Conservation (phyloP, 208 protist species). For the Tritrichomonas musculus region DNA sequence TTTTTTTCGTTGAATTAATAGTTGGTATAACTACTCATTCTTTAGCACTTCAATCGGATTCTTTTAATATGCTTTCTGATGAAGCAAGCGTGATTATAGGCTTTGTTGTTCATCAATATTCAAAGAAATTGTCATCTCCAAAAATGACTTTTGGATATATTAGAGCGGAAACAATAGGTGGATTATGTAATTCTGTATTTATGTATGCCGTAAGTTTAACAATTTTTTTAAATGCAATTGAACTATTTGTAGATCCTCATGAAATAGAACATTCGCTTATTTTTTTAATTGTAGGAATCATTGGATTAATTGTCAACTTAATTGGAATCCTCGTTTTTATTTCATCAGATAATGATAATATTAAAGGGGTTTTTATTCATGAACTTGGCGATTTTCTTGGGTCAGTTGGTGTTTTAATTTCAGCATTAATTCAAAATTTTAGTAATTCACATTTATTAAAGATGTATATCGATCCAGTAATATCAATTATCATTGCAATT, state of each 20-base stretch:
- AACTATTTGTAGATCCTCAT: constrained; percentile 30
- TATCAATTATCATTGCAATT: constrained; percentile 41
- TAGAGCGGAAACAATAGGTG: constrained; percentile 35
- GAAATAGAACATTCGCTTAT: not conserved
- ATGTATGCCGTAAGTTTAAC: constrained; percentile 35
- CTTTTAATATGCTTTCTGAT: constrained; percentile 40
- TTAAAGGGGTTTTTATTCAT: constrained; percentile 47
- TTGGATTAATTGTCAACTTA: not conserved
- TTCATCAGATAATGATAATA: constrained; percentile 28
- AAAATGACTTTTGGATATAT: constrained; percentile 32
- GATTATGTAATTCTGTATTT: constrained; percentile 36
- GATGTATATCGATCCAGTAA: constrained; percentile 42
- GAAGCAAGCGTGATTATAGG: constrained; percentile 33
- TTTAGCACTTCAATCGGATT: constrained; percentile 35
- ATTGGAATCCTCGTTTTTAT: constrained; percentile 11
- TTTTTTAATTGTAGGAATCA: not conserved
- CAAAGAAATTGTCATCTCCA: not conserved
- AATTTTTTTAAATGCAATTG: constrained; percentile 38
- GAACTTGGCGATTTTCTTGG: constrained; percentile 48
- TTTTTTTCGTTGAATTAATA: constrained; percentile 38
- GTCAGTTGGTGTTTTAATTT: constrained; percentile 44
- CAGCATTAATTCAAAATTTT: constrained; percentile 33
- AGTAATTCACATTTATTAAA: not conserved
- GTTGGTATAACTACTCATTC: constrained; percentile 27
- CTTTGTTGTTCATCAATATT: not conserved